Evolutionary conservation across 1,139 yeast species (phyloP), one percentile per base, ranked within the genome.

Genomic region (Wickerhamomyces sp.): DNA sequence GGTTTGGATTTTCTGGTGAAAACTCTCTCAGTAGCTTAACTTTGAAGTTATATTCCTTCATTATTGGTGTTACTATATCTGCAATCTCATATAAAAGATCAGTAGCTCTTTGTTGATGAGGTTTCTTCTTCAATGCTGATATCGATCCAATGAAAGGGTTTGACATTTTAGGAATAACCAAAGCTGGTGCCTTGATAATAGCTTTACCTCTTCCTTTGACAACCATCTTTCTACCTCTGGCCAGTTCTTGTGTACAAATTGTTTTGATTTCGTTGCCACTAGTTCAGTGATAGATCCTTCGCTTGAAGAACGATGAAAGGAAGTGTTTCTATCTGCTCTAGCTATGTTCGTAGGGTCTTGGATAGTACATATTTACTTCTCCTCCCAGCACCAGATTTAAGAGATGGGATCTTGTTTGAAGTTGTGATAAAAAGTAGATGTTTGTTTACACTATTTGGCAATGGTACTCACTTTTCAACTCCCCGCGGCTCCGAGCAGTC

Each of bases 21-120:
- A 93, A 87, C 64, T 93, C 99, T 55, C 87, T 79, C 23, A 93
- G 63, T 0, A 78, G 69, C 1, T 80, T 81, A 4, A 91, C 93
- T 48, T 75, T 78, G 60, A 87, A 78, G 14, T 76, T 75, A 53
- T 81, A 75, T 43, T 78, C 77, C 47, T 79, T 76, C 79, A 93
- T 87, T 43, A 93, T 66, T 1, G 96, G 96, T 0, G 88, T 83
- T 33, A 81, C 86, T 14, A 69, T 60, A 36, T 71, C 73, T 11
- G 88, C 86, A 14, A 83, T 70, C 39, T 81, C 79, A 53, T 81
- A 83, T 7, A 85, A 65, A 27, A 84, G 56, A 26, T 76, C 72
- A 27, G 74, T 62, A 0, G 93, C 90, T 48, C 75, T 68, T 27
- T 80, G 85, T 44, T 72, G 67, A 45, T 77, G 73, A 2, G 79